Conservation (phyloP, 2,329 filamentous ascomycete species). For the Curvularia spicifera region DNA sequence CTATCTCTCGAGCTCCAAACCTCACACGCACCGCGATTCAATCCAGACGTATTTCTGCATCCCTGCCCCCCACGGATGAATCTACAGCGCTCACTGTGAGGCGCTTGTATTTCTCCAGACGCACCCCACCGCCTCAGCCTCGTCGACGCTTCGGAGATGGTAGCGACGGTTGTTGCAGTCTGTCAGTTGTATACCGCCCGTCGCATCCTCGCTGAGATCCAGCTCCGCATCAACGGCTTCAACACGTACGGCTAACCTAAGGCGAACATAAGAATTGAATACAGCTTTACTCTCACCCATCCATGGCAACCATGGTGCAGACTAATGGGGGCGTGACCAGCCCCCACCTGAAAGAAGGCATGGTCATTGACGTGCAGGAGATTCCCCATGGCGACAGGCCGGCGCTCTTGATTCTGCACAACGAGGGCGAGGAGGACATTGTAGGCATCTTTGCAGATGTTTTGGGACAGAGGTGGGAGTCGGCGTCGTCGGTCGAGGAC, state of each 20-base stretch:
- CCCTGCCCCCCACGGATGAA: slow-evolving; percentile 29
- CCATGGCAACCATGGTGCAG: slow-evolving; percentile 51
- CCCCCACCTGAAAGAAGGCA: slow-evolving; percentile 41
- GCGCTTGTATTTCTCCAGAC: slow-evolving; percentile 34
- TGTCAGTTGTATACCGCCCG: slow-evolving; percentile 49
- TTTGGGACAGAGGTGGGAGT: slow-evolving; percentile 72
- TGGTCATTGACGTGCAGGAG: slow-evolving; percentile 45
- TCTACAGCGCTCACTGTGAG: slow-evolving; percentile 32
- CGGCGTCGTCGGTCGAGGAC: slow-evolving; percentile 63
- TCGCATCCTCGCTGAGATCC: slow-evolving; percentile 49
- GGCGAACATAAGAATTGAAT: slow-evolving; percentile 17
- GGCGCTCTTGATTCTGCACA: slow-evolving; percentile 66
- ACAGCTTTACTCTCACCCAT: slow-evolving; percentile 20
- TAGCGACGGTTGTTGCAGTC: slow-evolving; percentile 39
- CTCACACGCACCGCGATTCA: slow-evolving; percentile 42
- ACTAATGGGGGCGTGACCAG: slow-evolving; percentile 38
- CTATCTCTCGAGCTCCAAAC: slow-evolving; percentile 43
- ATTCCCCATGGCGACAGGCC: slow-evolving; percentile 44
- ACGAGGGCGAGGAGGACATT: slow-evolving; percentile 73
- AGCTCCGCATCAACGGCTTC: slow-evolving; percentile 52
- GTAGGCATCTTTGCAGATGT: slow-evolving; percentile 79
- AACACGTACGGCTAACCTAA: slow-evolving; percentile 49
- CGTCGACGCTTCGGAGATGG: slow-evolving; percentile 45
- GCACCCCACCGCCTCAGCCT: slow-evolving; percentile 33
- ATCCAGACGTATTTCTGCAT: slow-evolving; percentile 40